These are phyloP conservation scores for Leccinum ponderosum DNA, from an alignment of 1,284 basidiomycete species.

Conservation along the genomic window DNA sequence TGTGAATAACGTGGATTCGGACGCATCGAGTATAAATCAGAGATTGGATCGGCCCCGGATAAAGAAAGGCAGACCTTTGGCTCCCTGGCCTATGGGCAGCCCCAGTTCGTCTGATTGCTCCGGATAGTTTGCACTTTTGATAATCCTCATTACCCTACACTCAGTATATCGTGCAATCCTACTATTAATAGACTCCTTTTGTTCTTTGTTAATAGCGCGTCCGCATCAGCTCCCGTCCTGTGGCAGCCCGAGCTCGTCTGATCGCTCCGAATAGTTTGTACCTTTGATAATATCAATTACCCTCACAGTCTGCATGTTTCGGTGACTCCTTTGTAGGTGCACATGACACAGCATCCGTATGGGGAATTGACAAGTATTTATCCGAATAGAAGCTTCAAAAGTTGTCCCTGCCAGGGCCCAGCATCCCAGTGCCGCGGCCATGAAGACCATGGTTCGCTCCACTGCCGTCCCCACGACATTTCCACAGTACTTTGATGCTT, in stretches of 20 bases:
- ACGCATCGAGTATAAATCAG: constrained; percentile 15
- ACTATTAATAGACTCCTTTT: background rate
- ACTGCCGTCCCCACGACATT: background rate
- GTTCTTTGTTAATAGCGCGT: background rate
- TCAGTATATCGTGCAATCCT: background rate
- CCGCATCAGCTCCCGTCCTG: too few relatives aligned
- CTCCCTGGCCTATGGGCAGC: constrained; percentile 17
- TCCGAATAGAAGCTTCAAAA: too few relatives aligned
- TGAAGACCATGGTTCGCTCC: background rate
- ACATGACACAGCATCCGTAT: too few relatives aligned
- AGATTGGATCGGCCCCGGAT: constrained; percentile 6
- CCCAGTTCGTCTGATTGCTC: constrained; percentile 1
- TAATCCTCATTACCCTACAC: background rate
- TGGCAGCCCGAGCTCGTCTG: too few relatives aligned
- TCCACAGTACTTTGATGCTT: background rate
- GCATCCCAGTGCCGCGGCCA: background rate
- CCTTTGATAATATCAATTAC: too few relatives aligned
- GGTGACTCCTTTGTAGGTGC: too few relatives aligned
- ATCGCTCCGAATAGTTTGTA: too few relatives aligned
- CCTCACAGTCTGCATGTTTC: too few relatives aligned
- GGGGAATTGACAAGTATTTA: too few relatives aligned
- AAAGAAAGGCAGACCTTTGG: background rate
- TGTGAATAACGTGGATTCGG: constrained; percentile 19
- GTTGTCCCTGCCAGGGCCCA: too few relatives aligned
- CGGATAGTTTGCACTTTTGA: background rate